phyloP scores from a whole-genome alignment of 176 grass and related monocot species.

The Triticum monococcum region DNA sequence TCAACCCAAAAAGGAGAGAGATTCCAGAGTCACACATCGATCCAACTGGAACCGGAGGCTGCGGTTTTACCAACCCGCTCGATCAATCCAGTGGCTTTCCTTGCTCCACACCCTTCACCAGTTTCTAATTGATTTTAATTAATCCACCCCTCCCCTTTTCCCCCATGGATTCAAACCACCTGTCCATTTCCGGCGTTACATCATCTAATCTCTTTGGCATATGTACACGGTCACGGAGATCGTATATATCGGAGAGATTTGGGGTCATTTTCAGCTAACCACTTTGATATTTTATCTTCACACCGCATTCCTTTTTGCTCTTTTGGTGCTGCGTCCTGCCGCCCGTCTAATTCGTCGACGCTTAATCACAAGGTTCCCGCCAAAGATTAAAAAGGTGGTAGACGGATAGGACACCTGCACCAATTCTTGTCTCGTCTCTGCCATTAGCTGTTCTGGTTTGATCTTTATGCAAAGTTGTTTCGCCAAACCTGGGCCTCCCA shows the following conservation, averaged over 20 bases:
- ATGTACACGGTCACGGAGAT: not conserved
- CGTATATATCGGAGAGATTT: not conserved
- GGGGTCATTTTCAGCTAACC: slow-evolving; percentile 48
- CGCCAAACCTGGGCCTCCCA: not conserved
- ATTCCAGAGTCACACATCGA: slow-evolving; percentile 9
- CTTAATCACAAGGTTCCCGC: not conserved
- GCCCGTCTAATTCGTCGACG: not conserved
- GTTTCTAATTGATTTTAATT: not conserved
- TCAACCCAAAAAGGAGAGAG: slow-evolving; percentile 3
- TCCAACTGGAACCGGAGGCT: not conserved
- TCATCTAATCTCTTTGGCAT: slow-evolving; percentile 12
- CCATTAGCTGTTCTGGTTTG: not conserved
- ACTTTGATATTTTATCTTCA: slow-evolving; percentile 27
- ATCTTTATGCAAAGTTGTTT: slow-evolving; percentile 22
- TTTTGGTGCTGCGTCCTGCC: not conserved
- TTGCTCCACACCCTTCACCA: slow-evolving; percentile 17
- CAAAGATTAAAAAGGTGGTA: not conserved
- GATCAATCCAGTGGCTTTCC: slow-evolving; percentile 16
- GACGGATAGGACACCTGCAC: slow-evolving; percentile 36
- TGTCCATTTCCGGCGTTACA: slow-evolving; percentile 32
- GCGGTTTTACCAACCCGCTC: slow-evolving; percentile 23
- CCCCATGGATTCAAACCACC: slow-evolving; percentile 23
- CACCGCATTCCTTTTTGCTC: not conserved
- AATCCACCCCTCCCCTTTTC: not conserved
- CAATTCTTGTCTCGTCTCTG: not conserved